Evolutionary conservation across 768 basidiomycete species (phyloP).

Genomic region (Amanita jacksonii): DNA sequence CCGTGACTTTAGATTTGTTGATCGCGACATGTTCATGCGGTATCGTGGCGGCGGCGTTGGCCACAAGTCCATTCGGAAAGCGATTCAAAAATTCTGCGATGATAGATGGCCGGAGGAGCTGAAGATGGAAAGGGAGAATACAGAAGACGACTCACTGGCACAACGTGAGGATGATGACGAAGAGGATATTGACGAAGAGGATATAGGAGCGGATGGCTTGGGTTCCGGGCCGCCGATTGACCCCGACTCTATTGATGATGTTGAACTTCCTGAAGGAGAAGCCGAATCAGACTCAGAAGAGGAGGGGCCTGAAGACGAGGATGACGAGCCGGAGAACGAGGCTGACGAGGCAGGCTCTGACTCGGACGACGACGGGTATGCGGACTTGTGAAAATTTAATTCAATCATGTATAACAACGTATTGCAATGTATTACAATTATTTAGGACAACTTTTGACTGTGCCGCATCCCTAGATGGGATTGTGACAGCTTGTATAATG

Average conservation of each 20-base stretch:
- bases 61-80: conserved; percentile 4
- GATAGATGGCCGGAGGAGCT: conserved; percentile 9
- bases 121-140: too few relatives aligned
- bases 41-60: conserved; percentile 1
- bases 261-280: neutral
- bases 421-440: too few relatives aligned
- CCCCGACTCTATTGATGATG: neutral
- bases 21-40: neutral
- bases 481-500: too few relatives aligned
- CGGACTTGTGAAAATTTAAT: too few relatives aligned
- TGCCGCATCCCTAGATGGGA: too few relatives aligned
- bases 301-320: neutral
- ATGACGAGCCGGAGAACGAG: neutral
- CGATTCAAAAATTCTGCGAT: neutral
- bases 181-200: too few relatives aligned
- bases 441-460: too few relatives aligned
- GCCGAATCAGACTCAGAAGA: neutral
- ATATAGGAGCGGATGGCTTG: too few relatives aligned
- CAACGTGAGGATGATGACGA: neutral
- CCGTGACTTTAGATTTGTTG: conserved; percentile 11
- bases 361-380: too few relatives aligned
- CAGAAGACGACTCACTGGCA: neutral
- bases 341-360: too few relatives aligned
- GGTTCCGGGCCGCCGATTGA: neutral
- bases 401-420: too few relatives aligned